Percentiles rank a stretch among this genome's conserved stretches.
These are phyloP conservation scores for Sporothrix schenckii DNA, from an alignment of 2,329 filamentous ascomycete genomes.

Conservation along the genomic window DNA sequence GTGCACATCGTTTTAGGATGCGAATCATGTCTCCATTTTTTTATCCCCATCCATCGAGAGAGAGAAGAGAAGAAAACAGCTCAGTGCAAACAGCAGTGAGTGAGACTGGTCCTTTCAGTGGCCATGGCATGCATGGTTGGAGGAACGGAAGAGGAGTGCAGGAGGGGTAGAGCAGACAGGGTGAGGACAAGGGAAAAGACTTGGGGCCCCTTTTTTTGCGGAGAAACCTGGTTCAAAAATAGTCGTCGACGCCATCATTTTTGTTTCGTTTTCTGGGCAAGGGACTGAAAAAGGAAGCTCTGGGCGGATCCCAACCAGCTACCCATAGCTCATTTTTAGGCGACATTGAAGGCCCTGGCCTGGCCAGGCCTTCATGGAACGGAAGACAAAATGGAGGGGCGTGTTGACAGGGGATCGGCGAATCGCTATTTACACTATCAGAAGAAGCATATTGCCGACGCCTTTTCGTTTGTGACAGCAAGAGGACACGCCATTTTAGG, in stretches of 20 bases:
- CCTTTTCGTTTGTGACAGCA: no score
- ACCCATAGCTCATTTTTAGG: background rate
- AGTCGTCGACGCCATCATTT: background rate
- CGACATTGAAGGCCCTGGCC: background rate
- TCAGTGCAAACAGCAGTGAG: background rate
- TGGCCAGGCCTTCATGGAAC: no score
- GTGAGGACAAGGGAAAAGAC: background rate
- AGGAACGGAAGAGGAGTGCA: no score
- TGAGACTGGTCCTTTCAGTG: background rate
- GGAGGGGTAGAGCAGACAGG: no score
- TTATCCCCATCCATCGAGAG: background rate
- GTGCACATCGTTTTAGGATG: slow-evolving; percentile 25
- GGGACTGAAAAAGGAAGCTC: slow-evolving; percentile 5
- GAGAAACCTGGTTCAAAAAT: slow-evolving; percentile 25
- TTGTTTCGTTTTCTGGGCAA: background rate
- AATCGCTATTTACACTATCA: slow-evolving; percentile 6
- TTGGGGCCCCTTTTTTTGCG: slow-evolving; percentile 23
- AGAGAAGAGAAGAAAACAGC: background rate
- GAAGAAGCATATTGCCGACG: slow-evolving; percentile 1
- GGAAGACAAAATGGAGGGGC: background rate
- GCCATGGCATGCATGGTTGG: background rate
- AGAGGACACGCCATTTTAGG: slow-evolving; percentile 14
- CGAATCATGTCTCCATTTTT: background rate
- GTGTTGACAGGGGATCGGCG: background rate
- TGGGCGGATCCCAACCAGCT: slow-evolving; percentile 9